Base-by-base conservation (phyloP, 768 basidiomycete species). In the Tricholoma hemisulphureum region DNA sequence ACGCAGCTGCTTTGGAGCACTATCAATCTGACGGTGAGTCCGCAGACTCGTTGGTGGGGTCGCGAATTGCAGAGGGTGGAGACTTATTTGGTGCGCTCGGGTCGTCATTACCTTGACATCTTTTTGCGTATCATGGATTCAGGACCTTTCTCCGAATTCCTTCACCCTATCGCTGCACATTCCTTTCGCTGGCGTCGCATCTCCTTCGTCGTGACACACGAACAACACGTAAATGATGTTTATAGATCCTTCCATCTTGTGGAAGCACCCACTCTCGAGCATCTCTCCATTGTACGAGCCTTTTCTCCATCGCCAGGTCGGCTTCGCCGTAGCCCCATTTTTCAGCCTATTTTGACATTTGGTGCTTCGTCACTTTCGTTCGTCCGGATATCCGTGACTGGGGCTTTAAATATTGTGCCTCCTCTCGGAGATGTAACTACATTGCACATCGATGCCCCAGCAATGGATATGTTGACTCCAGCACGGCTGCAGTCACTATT, bases 1-100 rank as follows among this genome's bases (percentile, higher is more conserved):
- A 79, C 75, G 0, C 77, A 79, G 5, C 65, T 77, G 6, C 64
- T 83, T 1, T 83, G 83, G 83, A 75, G 72, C 35, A 67, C 62
- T 24, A 73, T 82, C 57, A 59, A 70, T 26, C 62, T 78, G 55
- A 64, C 55, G 16, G 58, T 78, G 31, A 64, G 67, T 9, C 61
- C 63, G 18, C 58, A 51, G 34, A 64, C 63, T 28, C 60, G 66
- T 28, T 34, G 49, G 23, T 56, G 55, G 14, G 51, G 29, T 23
- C 59, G 61, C 35, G 59, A 69, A 16, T 29, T 49, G 18, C 59
- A 68, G 49, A 67, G 69, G 54, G 66, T 80, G 14, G 60, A 69
- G 14, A 71, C 71, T 10, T 73, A 78, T 56, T 67, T 80, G 21
- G 55, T 53, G 16, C 75, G 77, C 28, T 78, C 79, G 6, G 63